Conservation (phyloP, 805 yeast species). For the Saccharomycopsis sp. region DNA sequence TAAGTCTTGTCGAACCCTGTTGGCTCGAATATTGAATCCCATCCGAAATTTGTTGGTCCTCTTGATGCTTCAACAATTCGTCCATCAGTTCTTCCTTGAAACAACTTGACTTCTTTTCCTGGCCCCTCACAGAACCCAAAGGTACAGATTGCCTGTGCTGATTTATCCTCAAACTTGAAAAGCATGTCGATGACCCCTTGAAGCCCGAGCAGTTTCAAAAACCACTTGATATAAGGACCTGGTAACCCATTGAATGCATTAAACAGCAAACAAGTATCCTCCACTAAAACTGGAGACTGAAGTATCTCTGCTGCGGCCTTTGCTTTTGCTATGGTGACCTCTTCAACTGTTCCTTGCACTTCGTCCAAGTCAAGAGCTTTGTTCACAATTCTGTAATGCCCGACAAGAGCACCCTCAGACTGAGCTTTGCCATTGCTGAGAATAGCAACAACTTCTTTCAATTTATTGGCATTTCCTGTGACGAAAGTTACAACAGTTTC, state of each 20-base stretch:
- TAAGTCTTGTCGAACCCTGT: slow-evolving; percentile 64
- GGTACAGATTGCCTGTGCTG: slow-evolving; percentile 84
- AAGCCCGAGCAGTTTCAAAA: slow-evolving; percentile 64
- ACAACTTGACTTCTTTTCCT: slow-evolving; percentile 58
- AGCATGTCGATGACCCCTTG: slow-evolving; percentile 72
- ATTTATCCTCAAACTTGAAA: slow-evolving; percentile 70
- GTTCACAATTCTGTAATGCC: slow-evolving; percentile 47
- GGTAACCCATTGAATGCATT: slow-evolving; percentile 78
- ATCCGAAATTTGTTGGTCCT: slow-evolving; percentile 82
- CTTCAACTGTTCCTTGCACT: slow-evolving; percentile 78
- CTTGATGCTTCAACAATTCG: slow-evolving; percentile 59
- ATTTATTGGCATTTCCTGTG: slow-evolving; percentile 84
- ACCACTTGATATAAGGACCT: slow-evolving; percentile 96
- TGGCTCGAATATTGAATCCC: slow-evolving; percentile 91
- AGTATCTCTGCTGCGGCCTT: slow-evolving; percentile 54
- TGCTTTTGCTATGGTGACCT: slow-evolving; percentile 76
- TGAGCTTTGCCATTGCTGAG: slow-evolving; percentile 36
- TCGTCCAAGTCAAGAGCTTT: slow-evolving; percentile 76
- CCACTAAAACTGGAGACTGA: slow-evolving; percentile 82
- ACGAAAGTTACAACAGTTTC: slow-evolving; percentile 43
- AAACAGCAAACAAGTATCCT: slow-evolving; percentile 87
- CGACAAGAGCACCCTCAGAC: slow-evolving; percentile 30
- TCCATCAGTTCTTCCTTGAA: slow-evolving; percentile 83
- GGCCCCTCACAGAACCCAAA: slow-evolving; percentile 87
- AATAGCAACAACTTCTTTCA: slow-evolving; percentile 74